Conservation (phyloP, 1,284 basidiomycete species). For the Tremellales sp. region DNA sequence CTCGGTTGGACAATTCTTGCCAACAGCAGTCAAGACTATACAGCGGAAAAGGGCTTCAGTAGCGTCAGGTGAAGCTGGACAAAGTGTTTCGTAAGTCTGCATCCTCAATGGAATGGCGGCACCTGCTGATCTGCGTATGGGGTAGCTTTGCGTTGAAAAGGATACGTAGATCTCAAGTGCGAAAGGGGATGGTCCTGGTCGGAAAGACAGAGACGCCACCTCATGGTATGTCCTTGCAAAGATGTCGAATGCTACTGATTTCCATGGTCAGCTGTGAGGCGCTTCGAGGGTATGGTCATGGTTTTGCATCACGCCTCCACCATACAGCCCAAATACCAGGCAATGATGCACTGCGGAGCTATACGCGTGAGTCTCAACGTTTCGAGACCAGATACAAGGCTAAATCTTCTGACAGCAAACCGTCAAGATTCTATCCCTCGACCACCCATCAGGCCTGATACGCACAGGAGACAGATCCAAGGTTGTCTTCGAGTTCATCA, state of each 20-base stretch:
- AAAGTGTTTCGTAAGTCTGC: constrained; percentile 68
- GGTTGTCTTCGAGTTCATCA: constrained; percentile 77
- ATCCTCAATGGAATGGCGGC: background rate
- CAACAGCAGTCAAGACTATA: constrained; percentile 82
- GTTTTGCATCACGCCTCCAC: constrained; percentile 78
- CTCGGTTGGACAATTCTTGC: constrained; percentile 81
- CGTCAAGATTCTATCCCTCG: constrained; percentile 80
- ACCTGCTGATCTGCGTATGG: background rate
- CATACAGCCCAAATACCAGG: constrained; percentile 83
- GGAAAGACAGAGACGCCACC: constrained; percentile 74
- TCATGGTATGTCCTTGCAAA: constrained; percentile 69
- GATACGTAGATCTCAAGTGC: constrained; percentile 71
- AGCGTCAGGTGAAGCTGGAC: constrained; percentile 81
- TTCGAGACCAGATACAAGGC: background rate
- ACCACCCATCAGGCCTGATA: constrained; percentile 77
- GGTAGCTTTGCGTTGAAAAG: constrained; percentile 77
- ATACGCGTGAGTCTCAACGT: constrained; percentile 30
- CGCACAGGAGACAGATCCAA: constrained; percentile 86
- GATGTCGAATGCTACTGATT: constrained; percentile 22
- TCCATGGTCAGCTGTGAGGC: constrained; percentile 25
- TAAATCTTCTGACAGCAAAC: constrained; percentile 62
- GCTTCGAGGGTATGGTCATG: constrained; percentile 44
- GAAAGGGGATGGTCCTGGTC: constrained; percentile 93
- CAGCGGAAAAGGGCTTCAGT: constrained; percentile 89
- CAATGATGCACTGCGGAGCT: constrained; percentile 46